Evolutionary conservation across 257 asterid genomes (phyloP), one percentile per base, ranked within the genome.

Genomic region (Penstemon newberryi): DNA sequence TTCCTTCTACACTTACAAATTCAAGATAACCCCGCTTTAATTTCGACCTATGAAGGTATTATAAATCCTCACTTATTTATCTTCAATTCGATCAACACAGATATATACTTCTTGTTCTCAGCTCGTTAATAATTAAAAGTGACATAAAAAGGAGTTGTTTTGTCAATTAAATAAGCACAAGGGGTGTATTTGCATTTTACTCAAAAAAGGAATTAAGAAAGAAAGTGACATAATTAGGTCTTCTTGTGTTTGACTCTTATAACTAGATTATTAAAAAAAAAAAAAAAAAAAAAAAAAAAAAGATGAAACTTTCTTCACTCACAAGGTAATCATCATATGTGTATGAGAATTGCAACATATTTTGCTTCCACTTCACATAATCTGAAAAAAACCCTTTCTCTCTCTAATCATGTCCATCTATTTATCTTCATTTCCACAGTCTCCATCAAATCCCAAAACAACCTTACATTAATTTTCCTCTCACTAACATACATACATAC

Each of bases 291-390:
- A 15, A 15, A 15, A 0, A 15, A 15, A 15, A 15, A 15, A 15
- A 15, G 75, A 73, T 75, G 80, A 65, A 70, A 78, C 79, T 88
- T 83, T 86, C 97, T 91, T 91, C 97, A 92, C 95, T 87, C 98
- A 82, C 96, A 92, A 89, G 96, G 79, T 85, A 80, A 83, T 86
- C 83, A 90, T 88, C 87, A 80, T 84, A 69, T 78, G 80, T 78
- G 80, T 81, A 73, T 82, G 71, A 80, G 78, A 80, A 77, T 70
- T 78, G 78, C 70, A 76, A 73, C 81, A 75, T 75, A 75, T 77
- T 80, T 86, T 86, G 92, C 92, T 86, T 86, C 86, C 87, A 81
- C 87, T 86, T 86, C 87, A 86, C 89, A 86, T 82, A 80, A 86
- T 78, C 65, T 52, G 33, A 25, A 2, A 25, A 25, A 25, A 18